These are phyloP conservation scores for Vicia sativa DNA, from an alignment of 306 rosid species.

Conservation along the genomic window DNA sequence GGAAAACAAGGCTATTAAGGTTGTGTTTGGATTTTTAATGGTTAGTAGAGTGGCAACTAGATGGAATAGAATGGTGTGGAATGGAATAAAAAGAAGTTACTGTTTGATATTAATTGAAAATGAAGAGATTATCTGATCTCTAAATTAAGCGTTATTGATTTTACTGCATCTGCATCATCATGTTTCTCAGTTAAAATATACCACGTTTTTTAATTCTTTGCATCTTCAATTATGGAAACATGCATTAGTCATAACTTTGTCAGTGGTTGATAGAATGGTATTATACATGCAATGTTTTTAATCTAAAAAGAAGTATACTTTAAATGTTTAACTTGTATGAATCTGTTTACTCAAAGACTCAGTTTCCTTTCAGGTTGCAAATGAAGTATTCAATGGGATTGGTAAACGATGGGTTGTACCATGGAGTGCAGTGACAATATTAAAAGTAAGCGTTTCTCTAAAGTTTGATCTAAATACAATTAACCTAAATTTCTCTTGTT, in stretches of 20 bases:
- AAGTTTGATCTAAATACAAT: slow-evolving; percentile 25
- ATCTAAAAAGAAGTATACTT: slow-evolving; percentile 23
- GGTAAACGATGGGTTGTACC: slow-evolving; percentile 88
- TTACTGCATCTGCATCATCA: slow-evolving; percentile 18
- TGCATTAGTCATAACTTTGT: background rate
- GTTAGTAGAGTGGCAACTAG: too few relatives aligned
- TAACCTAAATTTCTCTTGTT: background rate
- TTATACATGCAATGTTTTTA: background rate
- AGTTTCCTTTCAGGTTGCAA: slow-evolving; percentile 59
- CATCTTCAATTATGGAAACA: slow-evolving; percentile 21
- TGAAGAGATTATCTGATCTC: slow-evolving; percentile 19
- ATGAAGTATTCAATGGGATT: slow-evolving; percentile 52
- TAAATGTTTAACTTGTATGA: slow-evolving; percentile 17
- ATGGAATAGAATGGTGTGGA: too few relatives aligned
- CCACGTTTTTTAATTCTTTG: slow-evolving; percentile 26
- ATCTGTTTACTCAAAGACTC: slow-evolving; percentile 23
- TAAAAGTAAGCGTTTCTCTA: slow-evolving; percentile 61
- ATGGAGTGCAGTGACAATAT: slow-evolving; percentile 84
- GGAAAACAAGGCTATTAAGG: background rate
- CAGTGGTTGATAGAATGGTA: slow-evolving; percentile 16
- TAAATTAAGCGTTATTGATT: background rate
- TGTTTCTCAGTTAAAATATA: too few relatives aligned
- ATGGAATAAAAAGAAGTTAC: background rate
- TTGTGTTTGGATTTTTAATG: too few relatives aligned
- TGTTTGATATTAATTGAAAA: slow-evolving; percentile 6